Conservation (phyloP, 352 stramenopile genomes). For the Pythium phragmiticola region DNA sequence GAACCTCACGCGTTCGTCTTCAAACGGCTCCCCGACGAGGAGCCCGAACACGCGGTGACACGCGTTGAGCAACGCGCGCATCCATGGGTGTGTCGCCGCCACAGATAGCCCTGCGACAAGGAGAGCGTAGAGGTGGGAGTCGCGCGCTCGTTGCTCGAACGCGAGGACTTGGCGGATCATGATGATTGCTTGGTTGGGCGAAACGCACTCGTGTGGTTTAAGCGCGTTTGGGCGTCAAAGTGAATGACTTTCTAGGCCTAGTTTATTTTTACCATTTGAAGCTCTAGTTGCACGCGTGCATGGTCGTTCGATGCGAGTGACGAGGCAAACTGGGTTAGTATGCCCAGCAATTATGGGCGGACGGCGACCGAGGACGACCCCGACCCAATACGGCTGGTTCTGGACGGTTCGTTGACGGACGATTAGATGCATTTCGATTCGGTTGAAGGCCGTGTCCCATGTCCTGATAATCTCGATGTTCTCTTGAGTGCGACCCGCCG, state of each 20-base stretch:
- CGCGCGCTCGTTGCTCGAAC: background rate
- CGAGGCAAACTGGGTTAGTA: background rate
- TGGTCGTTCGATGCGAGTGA: background rate
- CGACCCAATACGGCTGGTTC: too few species aligned
- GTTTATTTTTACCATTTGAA: too few species aligned
- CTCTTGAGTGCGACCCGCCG: too few species aligned
- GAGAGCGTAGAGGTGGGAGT: background rate
- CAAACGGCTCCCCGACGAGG: constrained; percentile 43
- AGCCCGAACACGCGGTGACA: constrained; percentile 32
- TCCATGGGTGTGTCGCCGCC: constrained; percentile 23
- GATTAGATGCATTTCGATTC: too few species aligned
- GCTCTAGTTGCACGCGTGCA: too few species aligned
- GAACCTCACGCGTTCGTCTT: constrained; percentile 47
- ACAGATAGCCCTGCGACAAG: constrained; percentile 4
- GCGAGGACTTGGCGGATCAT: background rate
- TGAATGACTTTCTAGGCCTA: too few species aligned
- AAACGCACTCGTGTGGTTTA: background rate
- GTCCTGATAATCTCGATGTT: too few species aligned
- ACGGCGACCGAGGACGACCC: background rate
- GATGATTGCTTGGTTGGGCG: background rate
- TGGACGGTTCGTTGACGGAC: too few species aligned
- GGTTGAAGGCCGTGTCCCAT: too few species aligned
- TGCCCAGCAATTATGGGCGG: background rate
- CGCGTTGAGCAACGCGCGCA: constrained; percentile 22
- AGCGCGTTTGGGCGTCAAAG: too few species aligned